These are phyloP conservation scores for Xylaria intraflava DNA, from an alignment of 495 filamentous ascomycete genomes.

Conservation along the genomic window DNA sequence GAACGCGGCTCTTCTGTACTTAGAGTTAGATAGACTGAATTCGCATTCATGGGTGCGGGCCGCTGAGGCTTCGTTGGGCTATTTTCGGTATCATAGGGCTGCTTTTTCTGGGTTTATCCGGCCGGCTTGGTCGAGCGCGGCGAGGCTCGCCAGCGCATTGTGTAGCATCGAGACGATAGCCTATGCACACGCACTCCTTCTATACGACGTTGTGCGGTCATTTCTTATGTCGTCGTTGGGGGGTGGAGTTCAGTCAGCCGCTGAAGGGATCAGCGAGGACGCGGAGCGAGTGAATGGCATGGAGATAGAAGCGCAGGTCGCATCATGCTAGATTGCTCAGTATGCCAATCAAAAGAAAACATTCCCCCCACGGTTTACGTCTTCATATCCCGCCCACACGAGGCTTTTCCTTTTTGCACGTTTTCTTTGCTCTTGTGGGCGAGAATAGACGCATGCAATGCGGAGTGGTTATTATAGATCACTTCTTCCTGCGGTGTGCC, in stretches of 20 bases:
- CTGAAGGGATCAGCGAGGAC: no score
- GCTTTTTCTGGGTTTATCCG: background rate
- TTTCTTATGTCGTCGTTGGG: no score
- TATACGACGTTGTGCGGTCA: no score
- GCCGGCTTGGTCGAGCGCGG: no score
- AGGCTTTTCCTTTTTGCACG: background rate
- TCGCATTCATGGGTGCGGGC: no score
- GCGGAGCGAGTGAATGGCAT: background rate
- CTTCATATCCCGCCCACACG: background rate
- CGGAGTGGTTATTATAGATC: background rate
- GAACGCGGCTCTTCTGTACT: slow-evolving; percentile 19
- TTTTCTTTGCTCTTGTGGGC: background rate
- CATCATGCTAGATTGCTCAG: no score
- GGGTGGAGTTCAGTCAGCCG: no score
- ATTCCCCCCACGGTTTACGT: background rate
- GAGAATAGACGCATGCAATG: slow-evolving; percentile 1
- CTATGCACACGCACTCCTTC: no score
- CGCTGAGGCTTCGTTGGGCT: background rate
- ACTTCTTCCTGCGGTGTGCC: no score
- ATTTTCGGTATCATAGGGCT: background rate
- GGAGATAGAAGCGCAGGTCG: no score
- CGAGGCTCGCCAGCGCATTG: background rate
- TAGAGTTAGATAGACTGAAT: background rate
- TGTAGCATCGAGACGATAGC: background rate
- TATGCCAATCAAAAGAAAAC: background rate